Evolutionary conservation across 495 filamentous ascomycete species (phyloP).

Genomic region (Trichocladium antarcticum): DNA sequence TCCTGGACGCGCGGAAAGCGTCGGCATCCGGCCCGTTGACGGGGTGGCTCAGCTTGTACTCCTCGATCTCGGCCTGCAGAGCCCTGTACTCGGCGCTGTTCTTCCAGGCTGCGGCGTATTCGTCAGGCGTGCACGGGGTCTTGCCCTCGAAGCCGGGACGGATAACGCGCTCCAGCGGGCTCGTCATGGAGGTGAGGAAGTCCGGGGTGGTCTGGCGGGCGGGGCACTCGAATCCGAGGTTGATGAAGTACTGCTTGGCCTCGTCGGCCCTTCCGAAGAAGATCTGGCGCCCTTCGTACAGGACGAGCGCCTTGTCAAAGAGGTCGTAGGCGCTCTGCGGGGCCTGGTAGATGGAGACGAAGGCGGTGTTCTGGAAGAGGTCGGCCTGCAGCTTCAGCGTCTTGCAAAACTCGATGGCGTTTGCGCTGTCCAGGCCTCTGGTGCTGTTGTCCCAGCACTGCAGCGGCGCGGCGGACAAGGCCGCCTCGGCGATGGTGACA

Average conservation of each 20-base stretch:
- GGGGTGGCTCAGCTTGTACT: constrained; percentile 52
- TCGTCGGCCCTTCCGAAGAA: constrained; percentile 56
- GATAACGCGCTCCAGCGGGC: constrained; percentile 53
- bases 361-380: constrained; percentile 50
- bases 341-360: constrained; percentile 80
- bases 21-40: constrained; percentile 53
- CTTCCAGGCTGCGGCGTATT: constrained; percentile 66
- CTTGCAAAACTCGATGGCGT: constrained; percentile 69
- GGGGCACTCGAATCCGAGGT: constrained; percentile 67
- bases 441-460: constrained; percentile 85
- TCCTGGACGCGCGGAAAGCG: constrained; percentile 56
- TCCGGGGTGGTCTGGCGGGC: constrained; percentile 65
- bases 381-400: constrained; percentile 56
- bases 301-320: constrained; percentile 67
- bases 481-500: constrained; percentile 67
- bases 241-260: constrained; percentile 58
- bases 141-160: constrained; percentile 52
- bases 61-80: constrained; percentile 59
- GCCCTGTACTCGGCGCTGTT: constrained; percentile 54
- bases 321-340: constrained; percentile 64
- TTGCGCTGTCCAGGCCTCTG: constrained; percentile 68
- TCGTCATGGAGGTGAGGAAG: constrained; percentile 72
- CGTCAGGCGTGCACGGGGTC: constrained; percentile 62
- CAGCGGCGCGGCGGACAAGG: constrained; percentile 52
- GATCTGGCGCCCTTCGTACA: constrained; percentile 77